Conservation (phyloP, 306 rosid genomes). For the Hippophae rhamnoides region DNA sequence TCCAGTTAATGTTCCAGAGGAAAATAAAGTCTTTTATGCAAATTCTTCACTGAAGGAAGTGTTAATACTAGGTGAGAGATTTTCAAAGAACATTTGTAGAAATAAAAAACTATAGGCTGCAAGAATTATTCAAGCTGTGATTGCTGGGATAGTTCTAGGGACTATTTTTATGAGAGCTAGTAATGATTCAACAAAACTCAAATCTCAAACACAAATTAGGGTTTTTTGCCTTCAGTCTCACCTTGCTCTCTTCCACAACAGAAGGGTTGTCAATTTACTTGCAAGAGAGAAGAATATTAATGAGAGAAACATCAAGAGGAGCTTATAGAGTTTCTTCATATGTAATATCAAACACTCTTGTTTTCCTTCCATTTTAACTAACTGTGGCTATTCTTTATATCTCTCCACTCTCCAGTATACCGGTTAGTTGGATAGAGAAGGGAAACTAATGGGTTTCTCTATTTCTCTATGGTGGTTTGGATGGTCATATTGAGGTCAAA, state of each 20-base stretch:
- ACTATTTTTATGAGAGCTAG: conserved; percentile 48
- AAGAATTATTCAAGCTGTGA: conserved; percentile 54
- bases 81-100: conserved; percentile 28
- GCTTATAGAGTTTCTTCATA: conserved; percentile 70
- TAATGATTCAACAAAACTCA: conserved; percentile 18
- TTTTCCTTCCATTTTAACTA: conserved; percentile 54
- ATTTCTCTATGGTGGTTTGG: conserved; percentile 66
- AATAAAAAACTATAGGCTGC: conserved; percentile 41
- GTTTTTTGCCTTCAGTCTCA: conserved; percentile 47
- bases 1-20: not conserved
- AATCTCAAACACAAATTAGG: conserved; percentile 44
- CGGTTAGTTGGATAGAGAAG: conserved; percentile 65
- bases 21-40: conserved; percentile 14
- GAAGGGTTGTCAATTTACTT: conserved; percentile 72
- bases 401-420: conserved; percentile 56
- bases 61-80: conserved; percentile 27
- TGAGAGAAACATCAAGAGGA: conserved; percentile 75
- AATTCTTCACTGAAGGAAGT: conserved; percentile 22
- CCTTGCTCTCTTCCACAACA: conserved; percentile 64
- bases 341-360: conserved; percentile 52
- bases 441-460: conserved; percentile 48
- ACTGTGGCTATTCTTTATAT: conserved; percentile 47
- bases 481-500: conserved; percentile 49
- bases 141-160: conserved; percentile 56
- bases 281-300: conserved; percentile 55